Evolutionary conservation across 2,329 filamentous ascomycete genomes (phyloP).

Genomic region (Nannizziopsis arthrosporioides): DNA sequence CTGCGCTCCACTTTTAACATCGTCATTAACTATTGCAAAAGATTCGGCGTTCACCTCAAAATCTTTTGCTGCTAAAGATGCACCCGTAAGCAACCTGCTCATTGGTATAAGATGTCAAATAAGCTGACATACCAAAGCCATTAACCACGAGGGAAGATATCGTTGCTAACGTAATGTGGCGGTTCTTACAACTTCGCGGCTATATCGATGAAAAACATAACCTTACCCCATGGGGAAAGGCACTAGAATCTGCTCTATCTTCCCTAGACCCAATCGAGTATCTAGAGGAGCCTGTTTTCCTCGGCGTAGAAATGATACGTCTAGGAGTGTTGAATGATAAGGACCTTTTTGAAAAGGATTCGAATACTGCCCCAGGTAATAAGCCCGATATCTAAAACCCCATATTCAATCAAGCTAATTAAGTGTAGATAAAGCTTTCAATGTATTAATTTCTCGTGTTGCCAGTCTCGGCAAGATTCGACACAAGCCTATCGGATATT

Average conservation of each 20-base stretch:
- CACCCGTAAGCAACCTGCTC: slow-evolving; percentile 23
- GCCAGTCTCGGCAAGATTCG: slow-evolving; percentile 71
- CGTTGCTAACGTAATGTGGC: slow-evolving; percentile 65
- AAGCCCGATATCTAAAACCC: too few species aligned
- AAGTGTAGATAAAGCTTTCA: slow-evolving; percentile 58
- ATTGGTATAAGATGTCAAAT: background rate
- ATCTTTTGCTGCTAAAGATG: slow-evolving; percentile 50
- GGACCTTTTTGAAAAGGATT: slow-evolving; percentile 48
- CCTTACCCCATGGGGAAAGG: slow-evolving; percentile 73
- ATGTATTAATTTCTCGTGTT: slow-evolving; percentile 74
- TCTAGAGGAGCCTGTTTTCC: slow-evolving; percentile 64
- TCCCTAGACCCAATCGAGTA: slow-evolving; percentile 45
- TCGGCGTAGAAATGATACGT: slow-evolving; percentile 75
- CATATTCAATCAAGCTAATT: too few species aligned
- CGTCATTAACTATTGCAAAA: slow-evolving; percentile 52
- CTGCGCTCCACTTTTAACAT: slow-evolving; percentile 21
- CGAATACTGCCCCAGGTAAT: slow-evolving; percentile 15
- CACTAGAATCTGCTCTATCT: slow-evolving; percentile 58
- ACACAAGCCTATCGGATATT: slow-evolving; percentile 81
- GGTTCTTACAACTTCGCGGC: slow-evolving; percentile 77
- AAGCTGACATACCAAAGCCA: slow-evolving; percentile 22
- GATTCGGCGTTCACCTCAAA: slow-evolving; percentile 58
- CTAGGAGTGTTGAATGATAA: slow-evolving; percentile 65
- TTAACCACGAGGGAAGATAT: slow-evolving; percentile 59
- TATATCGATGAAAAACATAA: slow-evolving; percentile 71